Conservation (phyloP, 2,329 filamentous ascomycete species). For the Nigrograna mackinnonii region DNA sequence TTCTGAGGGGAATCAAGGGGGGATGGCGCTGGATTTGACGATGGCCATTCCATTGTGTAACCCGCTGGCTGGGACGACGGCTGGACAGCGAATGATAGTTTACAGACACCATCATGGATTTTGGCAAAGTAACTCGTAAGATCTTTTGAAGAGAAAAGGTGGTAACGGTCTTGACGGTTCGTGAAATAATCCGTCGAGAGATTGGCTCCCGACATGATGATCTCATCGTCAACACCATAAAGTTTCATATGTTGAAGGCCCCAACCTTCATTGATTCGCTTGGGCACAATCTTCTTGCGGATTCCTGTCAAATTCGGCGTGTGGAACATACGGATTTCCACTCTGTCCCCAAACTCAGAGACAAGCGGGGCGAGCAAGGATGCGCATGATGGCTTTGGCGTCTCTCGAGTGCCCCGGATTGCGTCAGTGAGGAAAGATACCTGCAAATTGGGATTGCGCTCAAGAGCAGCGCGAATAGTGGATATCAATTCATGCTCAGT, state of each 20-base stretch:
- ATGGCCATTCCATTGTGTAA: constrained; percentile 72
- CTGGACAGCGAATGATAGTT: constrained; percentile 78
- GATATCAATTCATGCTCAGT: constrained; percentile 86
- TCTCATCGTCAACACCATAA: constrained; percentile 92
- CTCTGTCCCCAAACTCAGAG: constrained; percentile 81
- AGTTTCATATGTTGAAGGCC: constrained; percentile 99
- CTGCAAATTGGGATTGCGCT: constrained; percentile 72
- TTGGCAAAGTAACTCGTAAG: constrained; percentile 81
- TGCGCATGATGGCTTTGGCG: constrained; percentile 82
- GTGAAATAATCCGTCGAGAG: constrained; percentile 94
- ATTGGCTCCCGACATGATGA: constrained; percentile 89
- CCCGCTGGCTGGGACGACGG: constrained; percentile 58
- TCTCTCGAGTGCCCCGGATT: constrained; percentile 87
- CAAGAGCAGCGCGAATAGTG: constrained; percentile 75
- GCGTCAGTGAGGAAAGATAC: constrained; percentile 92
- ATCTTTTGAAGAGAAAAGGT: constrained; percentile 79
- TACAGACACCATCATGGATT: constrained; percentile 77
- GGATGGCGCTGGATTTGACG: constrained; percentile 71
- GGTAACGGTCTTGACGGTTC: constrained; percentile 92
- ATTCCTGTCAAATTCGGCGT: constrained; percentile 92
- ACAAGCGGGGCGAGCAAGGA: constrained; percentile 86
- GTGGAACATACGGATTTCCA: constrained; percentile 97
- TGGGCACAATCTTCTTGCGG: constrained; percentile 81
- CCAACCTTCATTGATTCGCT: constrained; percentile 96
- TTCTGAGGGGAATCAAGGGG: constrained; percentile 71